These are phyloP conservation scores for Aspergillus alliaceus DNA, from an alignment of 2,329 filamentous ascomycete species.

Conservation along the genomic window DNA sequence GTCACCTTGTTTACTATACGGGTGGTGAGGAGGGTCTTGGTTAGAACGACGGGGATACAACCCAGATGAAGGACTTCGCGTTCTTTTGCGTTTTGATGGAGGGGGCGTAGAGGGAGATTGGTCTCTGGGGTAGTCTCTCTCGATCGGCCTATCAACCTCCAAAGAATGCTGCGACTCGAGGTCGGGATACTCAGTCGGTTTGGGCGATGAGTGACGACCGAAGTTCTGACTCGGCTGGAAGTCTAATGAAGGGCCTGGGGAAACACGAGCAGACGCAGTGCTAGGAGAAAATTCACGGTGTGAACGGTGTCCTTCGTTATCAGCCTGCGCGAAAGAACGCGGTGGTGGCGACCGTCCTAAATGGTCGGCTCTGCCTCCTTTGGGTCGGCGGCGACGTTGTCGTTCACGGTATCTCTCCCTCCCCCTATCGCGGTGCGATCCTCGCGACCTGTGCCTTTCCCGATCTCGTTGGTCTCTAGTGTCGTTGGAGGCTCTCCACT, in stretches of 20 bases:
- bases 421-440: conserved; percentile 37
- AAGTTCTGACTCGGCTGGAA: conserved; percentile 22
- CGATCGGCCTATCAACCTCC: conserved; percentile 17
- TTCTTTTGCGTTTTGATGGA: conserved; percentile 40
- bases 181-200: conserved; percentile 22
- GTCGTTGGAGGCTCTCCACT: conserved; percentile 49
- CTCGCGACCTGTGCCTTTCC: conserved; percentile 43
- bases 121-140: conserved; percentile 30
- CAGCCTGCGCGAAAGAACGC: conserved; percentile 30
- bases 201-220: conserved; percentile 23
- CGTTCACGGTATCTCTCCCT: conserved; percentile 44
- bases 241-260: conserved; percentile 23
- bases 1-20: conserved; percentile 30
- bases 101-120: conserved; percentile 31
- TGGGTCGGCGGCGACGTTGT: conserved; percentile 34
- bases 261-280: conserved; percentile 26
- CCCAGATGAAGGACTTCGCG: conserved; percentile 42
- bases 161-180: conserved; percentile 18
- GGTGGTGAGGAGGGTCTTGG: conserved; percentile 20
- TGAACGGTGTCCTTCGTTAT: conserved; percentile 30
- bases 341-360: conserved; percentile 41
- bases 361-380: conserved; percentile 40
- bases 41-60: conserved; percentile 27
- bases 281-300: conserved; percentile 30
- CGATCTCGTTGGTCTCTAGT: conserved; percentile 37